Percentiles rank a stretch among this genome's conserved stretches.
phyloP scores from a whole-genome alignment of 1,284 basidiomycete genomes.

The Somion occarium region DNA sequence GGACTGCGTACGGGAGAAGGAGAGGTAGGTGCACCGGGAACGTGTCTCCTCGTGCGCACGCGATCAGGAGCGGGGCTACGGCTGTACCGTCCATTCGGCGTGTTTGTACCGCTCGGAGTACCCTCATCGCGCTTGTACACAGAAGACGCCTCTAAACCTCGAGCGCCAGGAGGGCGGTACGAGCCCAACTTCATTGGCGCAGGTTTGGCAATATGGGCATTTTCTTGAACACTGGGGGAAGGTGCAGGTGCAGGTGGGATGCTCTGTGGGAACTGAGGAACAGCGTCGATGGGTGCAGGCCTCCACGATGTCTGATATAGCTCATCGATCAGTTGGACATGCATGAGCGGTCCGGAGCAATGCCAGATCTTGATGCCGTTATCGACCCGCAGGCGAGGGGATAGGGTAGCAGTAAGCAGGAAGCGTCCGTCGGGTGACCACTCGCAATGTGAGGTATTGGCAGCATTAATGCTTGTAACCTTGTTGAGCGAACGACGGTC shows the following conservation, averaged over 20 bases:
- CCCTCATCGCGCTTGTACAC: slow-evolving; percentile 87
- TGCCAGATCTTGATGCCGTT: slow-evolving; percentile 98
- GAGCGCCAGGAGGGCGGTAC: slow-evolving; percentile 89
- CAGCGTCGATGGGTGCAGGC: slow-evolving; percentile 62
- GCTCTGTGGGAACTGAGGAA: slow-evolving; percentile 66
- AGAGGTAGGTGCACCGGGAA: slow-evolving; percentile 64
- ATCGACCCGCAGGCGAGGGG: slow-evolving; percentile 92
- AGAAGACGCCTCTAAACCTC: slow-evolving; percentile 79
- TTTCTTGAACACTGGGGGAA: slow-evolving; percentile 48
- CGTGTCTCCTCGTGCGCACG: slow-evolving; percentile 42
- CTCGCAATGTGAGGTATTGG: slow-evolving; percentile 91
- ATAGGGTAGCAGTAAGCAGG: slow-evolving; percentile 91
- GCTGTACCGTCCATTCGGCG: slow-evolving; percentile 54
- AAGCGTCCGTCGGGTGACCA: slow-evolving; percentile 95
- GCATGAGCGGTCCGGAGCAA: slow-evolving; percentile 82
- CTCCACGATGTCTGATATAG: slow-evolving; percentile 89
- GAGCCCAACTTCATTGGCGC: slow-evolving; percentile 61
- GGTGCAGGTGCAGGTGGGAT: slow-evolving; percentile 78
- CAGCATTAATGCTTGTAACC: slow-evolving; percentile 84
- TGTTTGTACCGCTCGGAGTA: slow-evolving; percentile 45
- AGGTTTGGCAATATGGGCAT: slow-evolving; percentile 37
- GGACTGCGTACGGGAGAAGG: slow-evolving; percentile 40
- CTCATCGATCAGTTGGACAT: slow-evolving; percentile 75
- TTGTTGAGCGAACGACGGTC: slow-evolving; percentile 86
- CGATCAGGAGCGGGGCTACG: slow-evolving; percentile 52